These are phyloP conservation scores for Prunella vulgaris DNA, from an alignment of 257 asterid genomes.

Conservation along the genomic window DNA sequence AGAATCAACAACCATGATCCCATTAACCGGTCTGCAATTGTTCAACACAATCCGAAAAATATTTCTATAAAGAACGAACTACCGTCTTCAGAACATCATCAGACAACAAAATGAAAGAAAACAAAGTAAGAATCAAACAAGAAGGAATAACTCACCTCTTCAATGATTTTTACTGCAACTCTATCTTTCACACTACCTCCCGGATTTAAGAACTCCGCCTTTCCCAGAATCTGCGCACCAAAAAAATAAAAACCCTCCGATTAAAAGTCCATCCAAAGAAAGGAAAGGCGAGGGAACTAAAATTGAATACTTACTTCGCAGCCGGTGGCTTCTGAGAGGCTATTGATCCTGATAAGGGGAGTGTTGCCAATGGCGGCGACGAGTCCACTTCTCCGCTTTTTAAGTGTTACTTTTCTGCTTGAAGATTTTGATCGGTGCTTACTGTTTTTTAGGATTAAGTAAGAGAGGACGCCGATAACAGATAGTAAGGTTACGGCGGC, in stretches of 20 bases:
- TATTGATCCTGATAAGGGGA: conserved; percentile 81
- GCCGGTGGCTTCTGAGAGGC: conserved; percentile 91
- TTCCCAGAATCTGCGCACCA: conserved; percentile 67
- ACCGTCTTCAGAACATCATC: background rate
- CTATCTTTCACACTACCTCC: conserved; percentile 98
- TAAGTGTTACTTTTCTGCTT: conserved; percentile 18
- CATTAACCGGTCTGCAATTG: background rate
- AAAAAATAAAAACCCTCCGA: background rate
- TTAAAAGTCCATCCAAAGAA: background rate
- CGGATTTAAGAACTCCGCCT: conserved; percentile 94
- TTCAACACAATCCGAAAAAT: background rate
- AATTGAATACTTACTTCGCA: conserved; percentile 50
- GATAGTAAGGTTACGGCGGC: conserved; percentile 57
- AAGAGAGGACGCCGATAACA: conserved; percentile 44
- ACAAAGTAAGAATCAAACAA: background rate
- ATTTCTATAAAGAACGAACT: background rate
- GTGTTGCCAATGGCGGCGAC: conserved; percentile 92
- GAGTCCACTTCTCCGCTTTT: conserved; percentile 53
- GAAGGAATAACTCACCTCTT: conserved; percentile 54
- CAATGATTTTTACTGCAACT: conserved; percentile 82
- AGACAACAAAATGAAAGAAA: background rate
- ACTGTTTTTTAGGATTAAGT: conserved; percentile 29
- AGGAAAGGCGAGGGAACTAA: background rate
- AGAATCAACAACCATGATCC: background rate
- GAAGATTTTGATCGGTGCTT: conserved; percentile 33